These are phyloP conservation scores for Pulveroboletus sp. DNA, from an alignment of 768 basidiomycete genomes.

Conservation along the genomic window DNA sequence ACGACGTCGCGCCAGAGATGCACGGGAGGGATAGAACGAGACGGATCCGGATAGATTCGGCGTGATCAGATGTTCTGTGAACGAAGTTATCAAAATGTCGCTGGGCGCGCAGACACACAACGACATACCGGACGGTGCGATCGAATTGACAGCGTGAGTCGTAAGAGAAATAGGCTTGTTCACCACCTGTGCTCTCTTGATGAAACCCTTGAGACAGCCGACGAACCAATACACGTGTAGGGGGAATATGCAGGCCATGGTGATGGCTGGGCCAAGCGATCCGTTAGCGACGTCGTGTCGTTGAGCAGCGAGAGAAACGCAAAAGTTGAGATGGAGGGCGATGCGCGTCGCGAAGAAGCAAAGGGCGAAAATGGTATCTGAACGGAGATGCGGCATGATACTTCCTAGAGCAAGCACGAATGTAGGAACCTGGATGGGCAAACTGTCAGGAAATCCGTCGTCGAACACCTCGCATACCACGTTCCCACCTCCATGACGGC, in stretches of 20 bases:
- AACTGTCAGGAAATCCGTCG: background rate
- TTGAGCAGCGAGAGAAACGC: slow-evolving; percentile 29
- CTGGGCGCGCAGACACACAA: background rate
- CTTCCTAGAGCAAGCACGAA: slow-evolving; percentile 46
- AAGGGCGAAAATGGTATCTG: slow-evolving; percentile 45
- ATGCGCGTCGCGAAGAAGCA: slow-evolving; percentile 53
- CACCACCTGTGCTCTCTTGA: slow-evolving; percentile 26
- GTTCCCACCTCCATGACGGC: slow-evolving; percentile 44
- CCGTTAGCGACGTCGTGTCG: slow-evolving; percentile 29
- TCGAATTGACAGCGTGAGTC: slow-evolving; percentile 1
- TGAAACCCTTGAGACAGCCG: slow-evolving; percentile 45
- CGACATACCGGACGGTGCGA: slow-evolving; percentile 8
- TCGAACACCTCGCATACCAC: background rate
- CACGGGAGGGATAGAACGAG: slow-evolving; percentile 14
- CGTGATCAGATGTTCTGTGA: slow-evolving; percentile 16
- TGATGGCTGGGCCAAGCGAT: slow-evolving; percentile 35
- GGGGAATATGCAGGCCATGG: slow-evolving; percentile 41
- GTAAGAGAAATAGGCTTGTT: background rate
- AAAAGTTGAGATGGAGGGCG: slow-evolving; percentile 38
- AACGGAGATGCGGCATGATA: slow-evolving; percentile 41
- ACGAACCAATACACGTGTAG: slow-evolving; percentile 53
- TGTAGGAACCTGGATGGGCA: slow-evolving; percentile 42
- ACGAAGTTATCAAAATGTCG: background rate
- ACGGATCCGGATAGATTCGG: background rate
- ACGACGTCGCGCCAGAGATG: slow-evolving; percentile 26